Evolutionary conservation across 1,139 yeast genomes (phyloP).

Genomic region (Geotrichum siamense): DNA sequence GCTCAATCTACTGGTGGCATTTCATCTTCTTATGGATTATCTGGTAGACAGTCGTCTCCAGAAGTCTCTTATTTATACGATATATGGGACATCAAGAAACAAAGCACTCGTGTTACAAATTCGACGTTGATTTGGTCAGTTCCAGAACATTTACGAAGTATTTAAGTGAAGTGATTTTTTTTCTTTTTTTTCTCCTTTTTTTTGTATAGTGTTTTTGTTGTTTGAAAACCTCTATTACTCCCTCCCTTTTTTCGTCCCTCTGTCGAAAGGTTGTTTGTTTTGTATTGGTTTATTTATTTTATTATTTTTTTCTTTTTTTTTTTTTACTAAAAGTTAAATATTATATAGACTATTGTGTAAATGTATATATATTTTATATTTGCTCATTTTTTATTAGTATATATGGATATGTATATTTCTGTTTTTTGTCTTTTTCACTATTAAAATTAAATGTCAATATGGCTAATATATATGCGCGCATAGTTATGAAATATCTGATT

Average conservation of each 20-base stretch:
- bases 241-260: not conserved
- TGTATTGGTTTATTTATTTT: not conserved
- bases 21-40: not conserved
- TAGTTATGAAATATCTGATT: too few relatives aligned
- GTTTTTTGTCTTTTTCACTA: too few relatives aligned
- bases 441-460: too few relatives aligned
- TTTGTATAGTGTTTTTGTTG: constrained; percentile 1
- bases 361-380: too few relatives aligned
- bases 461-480: too few relatives aligned
- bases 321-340: not conserved
- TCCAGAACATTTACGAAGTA: constrained; percentile 10
- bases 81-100: not conserved
- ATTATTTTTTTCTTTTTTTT: constrained; percentile 1
- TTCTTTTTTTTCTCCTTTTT: not conserved
- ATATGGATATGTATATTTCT: too few relatives aligned
- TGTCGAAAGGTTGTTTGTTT: too few relatives aligned
- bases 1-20: not conserved
- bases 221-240: constrained; percentile 1
- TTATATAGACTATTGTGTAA: too few relatives aligned
- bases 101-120: constrained; percentile 8
- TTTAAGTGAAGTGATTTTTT: not conserved
- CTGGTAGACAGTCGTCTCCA: too few relatives aligned
- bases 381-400: too few relatives aligned
- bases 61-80: not conserved
- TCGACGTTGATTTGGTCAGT: constrained; percentile 14